Evolutionary conservation across 192 early-diverging fungal genomes (phyloP).

Genomic region (Coemansia sp.): DNA sequence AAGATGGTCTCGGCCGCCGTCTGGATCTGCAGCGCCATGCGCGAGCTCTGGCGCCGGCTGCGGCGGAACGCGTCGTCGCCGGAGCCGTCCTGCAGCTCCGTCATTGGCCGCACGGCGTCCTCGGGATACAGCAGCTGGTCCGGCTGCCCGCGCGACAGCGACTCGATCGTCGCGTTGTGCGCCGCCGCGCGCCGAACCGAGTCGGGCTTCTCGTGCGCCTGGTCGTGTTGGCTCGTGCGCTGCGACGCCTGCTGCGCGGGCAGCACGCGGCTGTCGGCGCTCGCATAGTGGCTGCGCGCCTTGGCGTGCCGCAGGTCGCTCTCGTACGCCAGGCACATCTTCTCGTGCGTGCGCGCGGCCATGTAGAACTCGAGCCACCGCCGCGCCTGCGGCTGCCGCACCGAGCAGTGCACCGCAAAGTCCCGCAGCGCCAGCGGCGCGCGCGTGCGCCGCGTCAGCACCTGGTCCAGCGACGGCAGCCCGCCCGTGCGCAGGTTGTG

Average conservation of each 20-base stretch:
- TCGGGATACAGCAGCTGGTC: slow-evolving; percentile 13
- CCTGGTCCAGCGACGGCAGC: slow-evolving; percentile 53
- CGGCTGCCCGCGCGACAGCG: slow-evolving; percentile 29
- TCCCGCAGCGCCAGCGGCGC: slow-evolving; percentile 50
- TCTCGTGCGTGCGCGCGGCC: slow-evolving; percentile 51
- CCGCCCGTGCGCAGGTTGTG: slow-evolving; percentile 52
- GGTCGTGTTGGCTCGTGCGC: not conserved
- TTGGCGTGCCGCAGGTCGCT: slow-evolving; percentile 52
- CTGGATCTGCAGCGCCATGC: slow-evolving; percentile 54
- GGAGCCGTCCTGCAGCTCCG: slow-evolving; percentile 4
- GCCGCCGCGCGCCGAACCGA: slow-evolving; percentile 25
- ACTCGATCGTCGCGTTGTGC: slow-evolving; percentile 40
- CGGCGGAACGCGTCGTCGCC: slow-evolving; percentile 14
- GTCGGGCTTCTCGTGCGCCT: slow-evolving; percentile 11
- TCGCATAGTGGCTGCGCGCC: slow-evolving; percentile 48
- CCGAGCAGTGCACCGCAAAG: slow-evolving; percentile 54
- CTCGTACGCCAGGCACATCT: slow-evolving; percentile 53
- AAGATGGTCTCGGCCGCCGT: slow-evolving; percentile 49
- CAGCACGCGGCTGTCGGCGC: slow-evolving; percentile 13
- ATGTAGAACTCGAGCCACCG: slow-evolving; percentile 56
- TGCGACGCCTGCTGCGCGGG: slow-evolving; percentile 3
- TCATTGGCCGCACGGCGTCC: slow-evolving; percentile 1
- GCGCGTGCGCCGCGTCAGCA: slow-evolving; percentile 45
- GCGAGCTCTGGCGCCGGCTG: slow-evolving; percentile 47
- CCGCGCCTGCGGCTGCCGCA: slow-evolving; percentile 53